Evolutionary conservation across 805 yeast species (phyloP), one percentile per base, ranked within the genome.

Genomic region (Candida tibetensis): DNA sequence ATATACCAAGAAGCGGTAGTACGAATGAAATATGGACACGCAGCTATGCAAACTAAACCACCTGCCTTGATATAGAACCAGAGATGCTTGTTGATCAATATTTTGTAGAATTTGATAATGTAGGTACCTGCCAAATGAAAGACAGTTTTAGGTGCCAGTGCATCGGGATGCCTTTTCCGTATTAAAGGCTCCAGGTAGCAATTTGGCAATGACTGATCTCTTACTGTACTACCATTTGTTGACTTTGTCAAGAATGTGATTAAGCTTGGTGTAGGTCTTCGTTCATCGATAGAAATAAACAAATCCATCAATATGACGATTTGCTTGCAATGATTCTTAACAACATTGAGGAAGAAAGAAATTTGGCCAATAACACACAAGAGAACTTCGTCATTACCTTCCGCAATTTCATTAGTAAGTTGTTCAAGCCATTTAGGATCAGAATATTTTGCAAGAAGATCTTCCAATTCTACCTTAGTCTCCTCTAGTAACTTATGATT

Each of bases 61-160:
- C 56, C 63, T 6, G 57, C 45, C 23, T 59, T 44, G 4, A 60
- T 36, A 60, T 64, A 60, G 40, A 60, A 62, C 61, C 63, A 60
- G 17, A 60, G 39, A 8, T 46, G 38, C 14, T 48, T 50, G 36
- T 51, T 40, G 38, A 47, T 39, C 3, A 58, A 31, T 2, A 48
- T 6, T 3, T 45, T 43, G 42, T 58, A 58, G 3, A 44, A 7
- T 29, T 40, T 45, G 16, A 48, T 32, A 12, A 55, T 13, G 15
- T 46, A 42, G 10, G 34, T 40, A 2, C 62, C 63, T 29, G 51
- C 15, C 3, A 45, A 10, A 27, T 62, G 64, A 19, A 52, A 41
- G 1, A 34, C n/a, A 16, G 46, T 51, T 2, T 48, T 36, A 3
- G 65, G 64, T 10, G 59, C 47, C 15, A 48, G 33, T 2, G 62